phyloP scores from a whole-genome alignment of 2,329 filamentous ascomycete genomes.

The Chaetomiaceae sp. region DNA sequence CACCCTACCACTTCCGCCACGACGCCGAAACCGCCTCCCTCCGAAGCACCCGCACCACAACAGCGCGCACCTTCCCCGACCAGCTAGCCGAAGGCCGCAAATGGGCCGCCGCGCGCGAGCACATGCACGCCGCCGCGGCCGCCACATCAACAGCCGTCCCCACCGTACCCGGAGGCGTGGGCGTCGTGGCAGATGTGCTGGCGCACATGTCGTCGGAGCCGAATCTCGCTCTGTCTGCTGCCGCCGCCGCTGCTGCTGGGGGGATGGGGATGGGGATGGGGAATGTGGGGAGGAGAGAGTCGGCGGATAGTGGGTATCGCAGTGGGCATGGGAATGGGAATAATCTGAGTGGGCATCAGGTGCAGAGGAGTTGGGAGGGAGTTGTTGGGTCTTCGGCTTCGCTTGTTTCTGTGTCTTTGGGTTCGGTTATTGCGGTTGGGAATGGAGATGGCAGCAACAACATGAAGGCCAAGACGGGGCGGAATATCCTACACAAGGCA shows the following conservation, averaged over 20 bases:
- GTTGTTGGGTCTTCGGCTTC: no score
- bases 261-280: background rate
- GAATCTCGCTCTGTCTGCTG: background rate
- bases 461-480: background rate
- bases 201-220: conserved; percentile 14
- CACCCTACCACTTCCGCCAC: background rate
- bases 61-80: conserved; percentile 12
- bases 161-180: background rate
- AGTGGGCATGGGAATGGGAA: conserved; percentile 8
- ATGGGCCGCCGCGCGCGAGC: conserved; percentile 14
- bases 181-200: background rate
- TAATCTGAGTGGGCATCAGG: conserved; percentile 14
- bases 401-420: no score
- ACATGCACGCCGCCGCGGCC: conserved; percentile 3
- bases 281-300: conserved; percentile 3
- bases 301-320: conserved; percentile 21
- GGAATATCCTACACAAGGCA: background rate
- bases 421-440: no score
- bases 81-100: conserved; percentile 14
- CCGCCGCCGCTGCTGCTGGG: background rate
- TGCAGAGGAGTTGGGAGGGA: conserved; percentile 4
- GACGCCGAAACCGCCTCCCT: conserved; percentile 11
- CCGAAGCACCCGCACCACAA: conserved; percentile 10
- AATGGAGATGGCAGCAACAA: background rate
- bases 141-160: background rate